These are phyloP conservation scores for Neoascochyta sp. DNA, from an alignment of 2,329 filamentous ascomycete species.

Conservation along the genomic window DNA sequence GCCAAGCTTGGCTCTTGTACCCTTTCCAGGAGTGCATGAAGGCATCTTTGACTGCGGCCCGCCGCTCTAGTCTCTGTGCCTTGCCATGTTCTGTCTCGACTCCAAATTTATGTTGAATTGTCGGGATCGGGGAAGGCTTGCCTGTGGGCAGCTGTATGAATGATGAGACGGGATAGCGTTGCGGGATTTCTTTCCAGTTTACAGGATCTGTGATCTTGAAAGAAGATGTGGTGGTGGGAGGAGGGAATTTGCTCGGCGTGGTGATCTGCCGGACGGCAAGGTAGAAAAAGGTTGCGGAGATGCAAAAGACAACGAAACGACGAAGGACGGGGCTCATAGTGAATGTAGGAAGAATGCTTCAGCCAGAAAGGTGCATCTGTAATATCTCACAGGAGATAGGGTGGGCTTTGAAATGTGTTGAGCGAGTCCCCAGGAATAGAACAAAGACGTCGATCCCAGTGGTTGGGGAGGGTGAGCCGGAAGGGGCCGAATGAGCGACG, in stretches of 20 bases:
- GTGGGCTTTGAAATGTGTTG: too few relatives aligned
- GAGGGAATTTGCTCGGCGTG: slow-evolving; percentile 13
- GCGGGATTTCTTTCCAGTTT: slow-evolving; percentile 33
- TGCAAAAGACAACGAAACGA: slow-evolving; percentile 27
- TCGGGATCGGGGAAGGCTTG: slow-evolving; percentile 27
- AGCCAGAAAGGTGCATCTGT: slow-evolving; percentile 1
- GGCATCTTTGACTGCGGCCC: slow-evolving; percentile 34
- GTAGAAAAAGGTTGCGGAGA: slow-evolving; percentile 24
- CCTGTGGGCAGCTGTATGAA: slow-evolving; percentile 33
- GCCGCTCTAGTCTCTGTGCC: slow-evolving; percentile 29
- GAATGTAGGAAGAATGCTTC: too few relatives aligned
- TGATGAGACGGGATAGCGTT: slow-evolving; percentile 30
- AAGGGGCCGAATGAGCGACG: too few relatives aligned
- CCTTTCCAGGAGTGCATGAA: slow-evolving; percentile 45
- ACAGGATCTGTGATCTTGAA: slow-evolving; percentile 26
- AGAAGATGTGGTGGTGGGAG: slow-evolving; percentile 23
- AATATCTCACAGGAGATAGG: slow-evolving; percentile 1
- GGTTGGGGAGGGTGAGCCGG: too few relatives aligned
- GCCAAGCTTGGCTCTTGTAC: slow-evolving; percentile 53
- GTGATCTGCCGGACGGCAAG: slow-evolving; percentile 31
- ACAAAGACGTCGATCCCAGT: too few relatives aligned
- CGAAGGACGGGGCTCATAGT: slow-evolving; percentile 29
- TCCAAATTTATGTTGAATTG: slow-evolving; percentile 38
- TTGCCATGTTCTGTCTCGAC: slow-evolving; percentile 33
- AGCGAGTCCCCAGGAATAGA: too few relatives aligned